Evolutionary conservation across 139 green algal species (phyloP).

Genomic region (Picochlorum sp.): DNA sequence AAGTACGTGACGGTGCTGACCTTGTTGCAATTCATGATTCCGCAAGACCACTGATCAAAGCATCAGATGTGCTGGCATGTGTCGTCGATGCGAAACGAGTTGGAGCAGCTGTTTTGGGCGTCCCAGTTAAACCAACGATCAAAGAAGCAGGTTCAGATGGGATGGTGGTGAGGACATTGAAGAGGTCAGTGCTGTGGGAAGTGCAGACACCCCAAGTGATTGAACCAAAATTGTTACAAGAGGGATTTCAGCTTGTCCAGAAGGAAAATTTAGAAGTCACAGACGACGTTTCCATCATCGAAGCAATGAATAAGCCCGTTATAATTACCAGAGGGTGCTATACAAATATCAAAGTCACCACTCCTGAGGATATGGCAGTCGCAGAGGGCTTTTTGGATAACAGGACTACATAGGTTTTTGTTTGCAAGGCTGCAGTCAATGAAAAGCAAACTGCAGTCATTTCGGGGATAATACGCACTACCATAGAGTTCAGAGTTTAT

Average conservation of each 20-base stretch:
- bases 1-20: slow-evolving; percentile 12
- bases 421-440: background rate
- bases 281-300: slow-evolving; percentile 97
- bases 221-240: slow-evolving; percentile 57
- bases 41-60: slow-evolving; percentile 71
- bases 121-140: slow-evolving; percentile 93
- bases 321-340: slow-evolving; percentile 84
- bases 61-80: slow-evolving; percentile 43
- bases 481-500: too few relatives aligned
- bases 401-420: background rate
- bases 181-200: slow-evolving; percentile 85
- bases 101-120: slow-evolving; percentile 91
- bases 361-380: slow-evolving; percentile 75
- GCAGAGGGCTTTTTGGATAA: slow-evolving; percentile 67
- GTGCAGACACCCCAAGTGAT: slow-evolving; percentile 97
- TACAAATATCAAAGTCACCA: slow-evolving; percentile 97
- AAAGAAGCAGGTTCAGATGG: slow-evolving; percentile 70
- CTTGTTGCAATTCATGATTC: slow-evolving; percentile 94
- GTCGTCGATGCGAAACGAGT: slow-evolving; percentile 33
- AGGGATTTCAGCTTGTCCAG: slow-evolving; percentile 76
- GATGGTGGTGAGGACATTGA: slow-evolving; percentile 78
- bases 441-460: too few relatives aligned
- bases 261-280: slow-evolving; percentile 79
- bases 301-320: slow-evolving; percentile 85
- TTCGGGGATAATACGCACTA: too few relatives aligned